phyloP scores from a whole-genome alignment of 352 stramenopile species.

The Pythium utonaiense region DNA sequence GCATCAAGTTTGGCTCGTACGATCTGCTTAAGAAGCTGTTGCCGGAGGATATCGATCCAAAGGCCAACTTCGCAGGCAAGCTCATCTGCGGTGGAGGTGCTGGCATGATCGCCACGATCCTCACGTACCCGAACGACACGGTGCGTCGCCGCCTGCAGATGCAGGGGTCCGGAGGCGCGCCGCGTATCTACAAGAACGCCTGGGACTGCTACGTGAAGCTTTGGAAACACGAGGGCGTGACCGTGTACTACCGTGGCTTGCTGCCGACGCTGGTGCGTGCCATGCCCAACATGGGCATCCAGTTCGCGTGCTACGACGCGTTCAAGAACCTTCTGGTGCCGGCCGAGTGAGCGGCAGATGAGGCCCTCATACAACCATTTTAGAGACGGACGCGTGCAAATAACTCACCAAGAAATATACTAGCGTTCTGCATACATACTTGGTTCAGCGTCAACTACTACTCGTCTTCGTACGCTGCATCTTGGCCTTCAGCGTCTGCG shows the following conservation, averaged over 20 bases:
- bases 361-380: background rate
- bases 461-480: conserved; percentile 3
- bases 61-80: conserved; percentile 55
- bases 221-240: conserved; percentile 55
- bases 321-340: conserved; percentile 40
- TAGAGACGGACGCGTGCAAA: conserved; percentile 9
- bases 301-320: conserved; percentile 85
- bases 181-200: conserved; percentile 63
- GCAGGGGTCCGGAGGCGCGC: conserved; percentile 65
- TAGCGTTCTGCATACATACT: background rate
- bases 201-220: conserved; percentile 78
- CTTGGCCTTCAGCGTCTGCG: background rate
- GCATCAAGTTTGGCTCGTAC: conserved; percentile 81
- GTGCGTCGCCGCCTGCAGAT: conserved; percentile 83
- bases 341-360: background rate
- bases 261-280: conserved; percentile 76
- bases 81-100: conserved; percentile 75
- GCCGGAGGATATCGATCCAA: conserved; percentile 52
- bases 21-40: conserved; percentile 60
- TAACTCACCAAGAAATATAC: conserved; percentile 15
- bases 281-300: conserved; percentile 86
- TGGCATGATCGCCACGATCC: conserved; percentile 78
- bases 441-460: no score
- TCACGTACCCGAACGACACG: conserved; percentile 90
- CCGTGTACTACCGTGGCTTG: conserved; percentile 72